Evolutionary conservation across 257 asterid species (phyloP).

Genomic region (Osmanthus fragrans): DNA sequence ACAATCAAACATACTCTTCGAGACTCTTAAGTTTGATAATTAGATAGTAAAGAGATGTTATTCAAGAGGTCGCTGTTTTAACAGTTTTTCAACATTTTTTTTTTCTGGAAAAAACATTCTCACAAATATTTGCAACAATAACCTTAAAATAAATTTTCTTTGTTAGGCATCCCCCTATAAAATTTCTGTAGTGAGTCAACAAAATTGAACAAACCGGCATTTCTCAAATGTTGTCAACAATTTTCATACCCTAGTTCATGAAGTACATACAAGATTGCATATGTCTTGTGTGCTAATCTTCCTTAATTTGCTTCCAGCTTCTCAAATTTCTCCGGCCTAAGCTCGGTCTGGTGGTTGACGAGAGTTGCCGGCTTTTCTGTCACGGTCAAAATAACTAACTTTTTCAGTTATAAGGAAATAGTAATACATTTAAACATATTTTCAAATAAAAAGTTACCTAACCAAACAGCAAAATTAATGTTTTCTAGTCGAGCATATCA

Average conservation of each 20-base stretch:
- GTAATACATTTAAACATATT: background rate
- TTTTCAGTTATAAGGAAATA: background rate
- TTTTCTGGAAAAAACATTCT: background rate
- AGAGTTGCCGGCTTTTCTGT: conserved; percentile 72
- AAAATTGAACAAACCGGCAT: conserved; percentile 12
- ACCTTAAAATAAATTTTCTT: background rate
- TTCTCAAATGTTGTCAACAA: conserved; percentile 27
- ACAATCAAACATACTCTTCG: background rate
- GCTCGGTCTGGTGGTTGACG: conserved; percentile 67
- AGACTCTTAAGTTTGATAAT: background rate
- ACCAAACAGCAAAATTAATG: background rate
- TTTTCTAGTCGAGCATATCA: background rate
- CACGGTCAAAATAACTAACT: background rate
- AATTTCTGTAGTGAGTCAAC: conserved; percentile 1
- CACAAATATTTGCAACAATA: background rate
- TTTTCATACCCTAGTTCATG: conserved; percentile 27
- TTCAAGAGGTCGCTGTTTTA: background rate
- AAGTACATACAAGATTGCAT: conserved; percentile 30
- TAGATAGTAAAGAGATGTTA: background rate
- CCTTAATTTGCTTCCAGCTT: conserved; percentile 8
- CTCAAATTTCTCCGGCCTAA: conserved; percentile 21
- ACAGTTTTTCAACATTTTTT: background rate
- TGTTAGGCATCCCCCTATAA: background rate
- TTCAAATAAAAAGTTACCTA: background rate
- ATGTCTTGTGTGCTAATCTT: conserved; percentile 10